phyloP scores from a whole-genome alignment of 2,329 filamentous ascomycete genomes.

The Fusarium sp. region DNA sequence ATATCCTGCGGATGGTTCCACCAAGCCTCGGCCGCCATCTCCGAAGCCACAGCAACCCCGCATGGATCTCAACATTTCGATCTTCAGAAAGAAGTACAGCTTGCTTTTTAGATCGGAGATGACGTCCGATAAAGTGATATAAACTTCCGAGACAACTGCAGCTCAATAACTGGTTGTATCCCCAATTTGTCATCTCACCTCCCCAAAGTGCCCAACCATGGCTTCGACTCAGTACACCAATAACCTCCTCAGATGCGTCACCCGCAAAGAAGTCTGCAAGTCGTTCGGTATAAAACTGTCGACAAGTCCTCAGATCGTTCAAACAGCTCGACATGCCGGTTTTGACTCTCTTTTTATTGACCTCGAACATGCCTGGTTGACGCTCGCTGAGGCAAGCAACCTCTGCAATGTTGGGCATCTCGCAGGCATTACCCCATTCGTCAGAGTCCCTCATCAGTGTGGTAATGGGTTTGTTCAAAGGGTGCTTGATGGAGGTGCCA shows the following conservation, averaged over 20 bases:
- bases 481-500: not conserved
- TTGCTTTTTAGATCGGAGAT: not conserved
- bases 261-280: conserved; percentile 16
- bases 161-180: not conserved
- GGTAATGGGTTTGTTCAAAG: not conserved
- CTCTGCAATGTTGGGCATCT: conserved; percentile 36
- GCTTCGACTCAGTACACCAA: not conserved
- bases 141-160: not conserved
- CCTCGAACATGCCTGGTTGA: conserved; percentile 50
- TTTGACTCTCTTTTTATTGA: conserved; percentile 49
- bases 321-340: conserved; percentile 8
- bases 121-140: not conserved
- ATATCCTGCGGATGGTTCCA: not conserved
- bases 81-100: not conserved
- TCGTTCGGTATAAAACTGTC: conserved; percentile 14
- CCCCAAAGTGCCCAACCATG: not conserved
- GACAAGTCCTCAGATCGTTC: conserved; percentile 7
- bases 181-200: not conserved
- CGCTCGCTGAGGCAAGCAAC: conserved; percentile 42
- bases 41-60: not conserved
- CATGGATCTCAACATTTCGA: not conserved
- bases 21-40: not conserved
- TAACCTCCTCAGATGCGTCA: conserved; percentile 1
- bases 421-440: not conserved
- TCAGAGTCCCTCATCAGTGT: not conserved